These are phyloP conservation scores for Aspergillus avenaceus DNA, from an alignment of 495 filamentous ascomycete species.

Conservation along the genomic window DNA sequence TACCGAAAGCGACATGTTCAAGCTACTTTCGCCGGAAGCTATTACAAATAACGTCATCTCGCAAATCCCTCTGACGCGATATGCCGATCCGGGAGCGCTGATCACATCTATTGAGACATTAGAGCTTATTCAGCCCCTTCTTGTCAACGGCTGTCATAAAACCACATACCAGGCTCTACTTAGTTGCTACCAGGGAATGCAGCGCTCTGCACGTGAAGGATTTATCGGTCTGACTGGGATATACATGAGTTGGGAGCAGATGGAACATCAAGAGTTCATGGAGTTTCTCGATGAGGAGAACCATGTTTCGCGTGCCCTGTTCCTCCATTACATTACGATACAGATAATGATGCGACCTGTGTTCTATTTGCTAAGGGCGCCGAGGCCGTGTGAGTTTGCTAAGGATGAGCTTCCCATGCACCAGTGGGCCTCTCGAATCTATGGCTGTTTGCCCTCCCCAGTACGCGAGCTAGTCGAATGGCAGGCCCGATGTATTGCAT, in stretches of 20 bases:
- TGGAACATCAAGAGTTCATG: slow-evolving; percentile 51
- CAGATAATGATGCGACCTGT: slow-evolving; percentile 51
- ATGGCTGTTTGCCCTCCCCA: slow-evolving; percentile 6
- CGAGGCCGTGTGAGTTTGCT: not conserved
- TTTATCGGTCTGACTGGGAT: slow-evolving; percentile 29
- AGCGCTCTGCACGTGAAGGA: slow-evolving; percentile 22
- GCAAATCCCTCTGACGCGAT: slow-evolving; percentile 25
- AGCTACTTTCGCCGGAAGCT: slow-evolving; percentile 41
- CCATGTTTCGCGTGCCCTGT: slow-evolving; percentile 45
- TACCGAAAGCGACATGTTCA: slow-evolving; percentile 33
- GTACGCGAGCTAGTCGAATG: slow-evolving; percentile 7
- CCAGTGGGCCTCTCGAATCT: slow-evolving; percentile 17
- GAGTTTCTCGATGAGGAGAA: slow-evolving; percentile 47
- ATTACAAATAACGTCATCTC: slow-evolving; percentile 21
- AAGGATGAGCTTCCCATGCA: slow-evolving; percentile 4
- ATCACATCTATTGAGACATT: not conserved
- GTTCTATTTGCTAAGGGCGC: not conserved
- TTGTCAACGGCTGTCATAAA: slow-evolving; percentile 1
- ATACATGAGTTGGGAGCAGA: slow-evolving; percentile 35
- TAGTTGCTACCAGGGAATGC: slow-evolving; percentile 11
- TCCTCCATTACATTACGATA: slow-evolving; percentile 55
- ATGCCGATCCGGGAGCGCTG: slow-evolving; percentile 30
- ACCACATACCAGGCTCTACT: slow-evolving; percentile 18
- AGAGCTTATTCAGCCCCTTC: not conserved
- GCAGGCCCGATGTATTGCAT: not conserved